These are phyloP conservation scores for Aurantiochytrium sp. DNA, from an alignment of 108 stramenopile species.

Conservation along the genomic window DNA sequence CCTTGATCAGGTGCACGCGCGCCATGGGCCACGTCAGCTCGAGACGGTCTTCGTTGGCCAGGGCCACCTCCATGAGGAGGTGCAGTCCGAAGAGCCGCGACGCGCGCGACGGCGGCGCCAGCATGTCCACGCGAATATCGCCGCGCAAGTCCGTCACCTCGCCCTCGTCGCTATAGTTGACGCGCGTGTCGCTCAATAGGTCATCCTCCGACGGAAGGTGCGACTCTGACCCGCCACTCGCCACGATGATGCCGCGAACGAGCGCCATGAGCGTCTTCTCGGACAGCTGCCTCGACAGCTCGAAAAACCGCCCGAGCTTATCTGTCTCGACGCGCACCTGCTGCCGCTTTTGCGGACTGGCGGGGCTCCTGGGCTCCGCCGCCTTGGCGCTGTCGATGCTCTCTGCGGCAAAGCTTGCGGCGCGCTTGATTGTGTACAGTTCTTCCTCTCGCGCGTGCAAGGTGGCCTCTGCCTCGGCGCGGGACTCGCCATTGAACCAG, in stretches of 20 bases:
- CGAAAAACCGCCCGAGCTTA: neutral
- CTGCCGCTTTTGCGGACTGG: neutral
- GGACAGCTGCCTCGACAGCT: neutral
- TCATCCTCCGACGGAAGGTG: neutral
- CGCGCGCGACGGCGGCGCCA: conserved; percentile 1
- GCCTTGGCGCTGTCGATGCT: neutral
- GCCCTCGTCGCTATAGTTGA: neutral
- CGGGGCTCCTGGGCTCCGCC: neutral
- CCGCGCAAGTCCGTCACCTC: neutral
- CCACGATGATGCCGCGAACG: neutral
- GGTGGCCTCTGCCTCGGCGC: neutral
- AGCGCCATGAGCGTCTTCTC: neutral
- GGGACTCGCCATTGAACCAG: conserved; percentile 23
- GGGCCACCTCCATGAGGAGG: neutral
- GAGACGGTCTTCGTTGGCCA: neutral
- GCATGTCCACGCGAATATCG: neutral
- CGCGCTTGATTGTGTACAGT: neutral
- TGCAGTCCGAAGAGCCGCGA: neutral
- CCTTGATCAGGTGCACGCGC: neutral
- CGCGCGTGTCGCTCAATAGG: neutral
- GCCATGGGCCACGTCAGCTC: neutral
- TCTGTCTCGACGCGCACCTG: neutral
- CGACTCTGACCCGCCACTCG: neutral
- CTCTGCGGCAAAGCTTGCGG: neutral
- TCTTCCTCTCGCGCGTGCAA: neutral